Conservation (phyloP, 805 yeast genomes). For the Starmerella apis region DNA sequence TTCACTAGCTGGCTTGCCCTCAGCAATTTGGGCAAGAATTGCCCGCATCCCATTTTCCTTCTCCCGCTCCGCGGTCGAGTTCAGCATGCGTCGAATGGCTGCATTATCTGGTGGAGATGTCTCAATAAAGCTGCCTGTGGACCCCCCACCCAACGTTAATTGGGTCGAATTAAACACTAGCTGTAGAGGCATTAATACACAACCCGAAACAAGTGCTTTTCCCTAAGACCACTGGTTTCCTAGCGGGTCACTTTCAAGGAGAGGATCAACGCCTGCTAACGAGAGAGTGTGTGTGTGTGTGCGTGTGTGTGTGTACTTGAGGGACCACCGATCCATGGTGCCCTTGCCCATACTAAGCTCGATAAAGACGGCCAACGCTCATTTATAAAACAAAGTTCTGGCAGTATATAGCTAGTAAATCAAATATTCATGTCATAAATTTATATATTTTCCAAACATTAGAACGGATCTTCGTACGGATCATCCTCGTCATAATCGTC, state of each 20-base stretch:
- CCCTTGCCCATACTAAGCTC: background rate
- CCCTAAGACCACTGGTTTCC: too few relatives aligned
- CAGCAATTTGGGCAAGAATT: constrained; percentile 31
- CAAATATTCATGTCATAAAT: too few relatives aligned
- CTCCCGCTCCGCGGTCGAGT: constrained; percentile 59
- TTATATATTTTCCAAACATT: constrained; percentile 9
- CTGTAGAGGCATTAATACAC: constrained; percentile 33
- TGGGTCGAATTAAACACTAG: constrained; percentile 75
- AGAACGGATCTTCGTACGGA: constrained; percentile 93
- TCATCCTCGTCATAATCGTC: constrained; percentile 98
- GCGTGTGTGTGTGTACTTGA: too few relatives aligned
- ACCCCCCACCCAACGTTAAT: constrained; percentile 72
- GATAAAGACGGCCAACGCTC: background rate
- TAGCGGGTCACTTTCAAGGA: too few relatives aligned
- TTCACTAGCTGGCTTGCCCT: constrained; percentile 34
- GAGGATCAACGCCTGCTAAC: too few relatives aligned
- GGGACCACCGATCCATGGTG: background rate
- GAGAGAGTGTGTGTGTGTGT: too few relatives aligned
- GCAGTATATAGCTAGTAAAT: background rate
- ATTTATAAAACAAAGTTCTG: background rate
- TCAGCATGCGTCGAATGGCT: constrained; percentile 56
- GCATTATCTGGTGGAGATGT: constrained; percentile 49
- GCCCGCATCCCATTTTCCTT: constrained; percentile 50
- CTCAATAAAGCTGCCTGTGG: constrained; percentile 57
- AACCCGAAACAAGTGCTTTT: too few relatives aligned